Base-by-base conservation (phyloP, 495 filamentous ascomycete species). In the Penicillium turbatum region DNA sequence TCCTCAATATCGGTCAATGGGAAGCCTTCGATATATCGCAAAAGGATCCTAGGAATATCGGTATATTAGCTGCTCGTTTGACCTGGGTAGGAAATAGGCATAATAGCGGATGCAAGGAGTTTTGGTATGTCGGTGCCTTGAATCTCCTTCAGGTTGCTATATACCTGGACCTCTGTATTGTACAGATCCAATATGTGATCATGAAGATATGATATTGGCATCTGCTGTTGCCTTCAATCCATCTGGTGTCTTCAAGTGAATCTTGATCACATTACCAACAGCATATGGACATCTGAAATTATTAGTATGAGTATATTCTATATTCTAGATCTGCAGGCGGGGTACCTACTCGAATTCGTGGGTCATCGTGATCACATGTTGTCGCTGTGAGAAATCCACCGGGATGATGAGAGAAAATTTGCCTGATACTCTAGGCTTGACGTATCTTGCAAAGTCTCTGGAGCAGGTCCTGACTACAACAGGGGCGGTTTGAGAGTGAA, bases 21-120 rank as follows among this genome's bases (percentile, higher is more conserved):
- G 37, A 65, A 65, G 3, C 66, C 66, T 40, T 61, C 12, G 29
- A 68, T 60, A 45, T 59, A 57, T 50, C 63, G 53, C 15, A 66
- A 46, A 21, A 64, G 50, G 30, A 68, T 50, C 16, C 57, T 63
- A 34, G 50, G 54, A 27, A 50, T 29, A 6, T 53, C 52, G 21
- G 48, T 34, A 54, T 61, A 58, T 32, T 59, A 13, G 15, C 57
- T 51, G 21, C n/a, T 37, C 7, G 24, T 21, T 13, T 24, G 5
- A 30, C 9, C 7, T n/a, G 36, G 16, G 26, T 36, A 30, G 21
- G 21, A 49, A 6, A 30, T 17, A 10, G 53, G 40, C 27, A 60
- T 12, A 34, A 31, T 45, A 17, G 61, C 54, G 13, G 32, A 48
- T 4, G 50, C 48, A 48, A 56, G 29, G 7, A 59, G 39, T 29